Base-by-base conservation (phyloP, 2,329 filamentous ascomycete genomes). In the Cytospora mali region DNA sequence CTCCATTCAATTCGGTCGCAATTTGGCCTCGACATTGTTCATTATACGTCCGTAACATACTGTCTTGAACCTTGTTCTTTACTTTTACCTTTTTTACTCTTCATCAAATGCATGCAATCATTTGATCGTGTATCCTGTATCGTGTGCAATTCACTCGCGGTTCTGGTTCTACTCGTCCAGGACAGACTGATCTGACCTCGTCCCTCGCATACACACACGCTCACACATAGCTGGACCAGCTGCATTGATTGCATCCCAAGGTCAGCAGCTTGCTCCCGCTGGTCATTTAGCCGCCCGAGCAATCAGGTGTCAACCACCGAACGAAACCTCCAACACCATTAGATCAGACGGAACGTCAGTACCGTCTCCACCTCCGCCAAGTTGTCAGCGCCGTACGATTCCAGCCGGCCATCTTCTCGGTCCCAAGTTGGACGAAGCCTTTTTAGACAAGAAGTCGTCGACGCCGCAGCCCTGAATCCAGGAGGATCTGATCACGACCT, bases 311-410 rank as follows among this genome's bases (percentile, higher is more conserved):
- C 57, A 27, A 59, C 33, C 57, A 46, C 57, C n/a, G n/a, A 28
- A 49, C 58, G 58, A 60, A 55, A 29, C 46, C 28, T 18, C 33
- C 58, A 29, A 53, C 35, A 52, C 16, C 29, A 58, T 57, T 51
- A 57, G 61, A 66, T 57, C 55, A 57, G 61, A 66, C 64, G 64
- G 58, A 64, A 46, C 58, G 33, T 46, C 53, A 61, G 55, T 58
- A 55, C 62, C 59, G 60, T 60, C 60, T 56, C 61, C 61, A 66
- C 70, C 70, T 70, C 74, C 76, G 74, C 74, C 80, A 83, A 76
- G 77, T 79, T 81, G 81, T 82, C 79, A 72, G 74, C 75, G 69
- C 73, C 71, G 71, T 77, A 75, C 72, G 75, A 79, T 68, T 69
- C 75, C 70, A 76, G 73, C 73, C 73, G 77, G 75, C 78, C 77